Conservation (phyloP, 2,329 filamentous ascomycete species). For the Nakataea oryzae region DNA sequence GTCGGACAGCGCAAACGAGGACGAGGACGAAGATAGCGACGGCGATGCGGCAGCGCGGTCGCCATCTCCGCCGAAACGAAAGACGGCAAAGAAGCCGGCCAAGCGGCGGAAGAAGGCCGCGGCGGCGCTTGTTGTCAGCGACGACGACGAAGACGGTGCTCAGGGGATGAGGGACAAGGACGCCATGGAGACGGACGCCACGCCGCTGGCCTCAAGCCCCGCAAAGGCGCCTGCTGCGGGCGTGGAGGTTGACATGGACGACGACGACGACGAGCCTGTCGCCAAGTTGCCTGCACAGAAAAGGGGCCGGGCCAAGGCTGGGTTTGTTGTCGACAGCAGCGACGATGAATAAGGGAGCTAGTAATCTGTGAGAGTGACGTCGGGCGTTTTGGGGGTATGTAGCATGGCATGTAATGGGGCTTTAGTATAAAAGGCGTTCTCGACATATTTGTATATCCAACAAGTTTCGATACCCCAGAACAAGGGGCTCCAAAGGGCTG, state of each 20-base stretch:
- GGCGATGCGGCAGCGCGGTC: background rate
- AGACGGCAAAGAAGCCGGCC: background rate
- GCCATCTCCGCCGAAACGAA: background rate
- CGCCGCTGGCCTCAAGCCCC: slow-evolving; percentile 28
- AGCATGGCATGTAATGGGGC: background rate
- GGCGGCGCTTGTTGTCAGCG: slow-evolving; percentile 4
- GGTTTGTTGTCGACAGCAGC: slow-evolving; percentile 50
- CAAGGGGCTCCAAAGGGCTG: no score
- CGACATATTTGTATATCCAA: no score
- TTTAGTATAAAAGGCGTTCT: background rate
- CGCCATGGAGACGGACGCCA: slow-evolving; percentile 20
- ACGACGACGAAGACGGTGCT: slow-evolving; percentile 4
- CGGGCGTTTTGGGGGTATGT: background rate
- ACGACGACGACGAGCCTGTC: slow-evolving; percentile 29
- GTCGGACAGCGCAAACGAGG: background rate
- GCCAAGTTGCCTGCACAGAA: slow-evolving; percentile 14
- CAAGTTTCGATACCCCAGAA: no score
- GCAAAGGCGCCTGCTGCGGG: slow-evolving; percentile 5
- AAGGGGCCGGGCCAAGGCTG: slow-evolving; percentile 35
- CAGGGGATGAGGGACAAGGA: slow-evolving; percentile 10
- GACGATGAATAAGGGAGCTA: slow-evolving; percentile 33
- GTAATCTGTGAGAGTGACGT: no score
- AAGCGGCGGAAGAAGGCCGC: slow-evolving; percentile 9
- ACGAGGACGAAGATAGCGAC: background rate
- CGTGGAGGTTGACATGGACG: slow-evolving; percentile 11